phyloP scores from a whole-genome alignment of 345 rosid genomes.

The Aquilaria malaccensis region DNA sequence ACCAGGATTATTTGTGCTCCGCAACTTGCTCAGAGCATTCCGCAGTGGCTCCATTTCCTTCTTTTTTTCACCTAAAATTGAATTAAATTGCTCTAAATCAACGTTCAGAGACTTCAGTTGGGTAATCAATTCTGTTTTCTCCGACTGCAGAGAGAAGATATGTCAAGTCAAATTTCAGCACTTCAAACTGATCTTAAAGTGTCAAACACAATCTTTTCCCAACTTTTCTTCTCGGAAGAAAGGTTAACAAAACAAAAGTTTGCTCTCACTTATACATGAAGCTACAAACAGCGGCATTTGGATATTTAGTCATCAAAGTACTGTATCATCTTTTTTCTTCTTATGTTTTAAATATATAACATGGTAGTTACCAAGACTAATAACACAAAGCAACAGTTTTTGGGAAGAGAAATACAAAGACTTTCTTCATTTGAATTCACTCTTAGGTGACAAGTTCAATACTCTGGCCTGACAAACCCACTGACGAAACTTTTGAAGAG shows the following conservation, averaged over 20 bases:
- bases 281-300: background rate
- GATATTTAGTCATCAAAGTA: background rate
- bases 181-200: too few species aligned
- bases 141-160: conserved; percentile 22
- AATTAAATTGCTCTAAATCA: conserved; percentile 36
- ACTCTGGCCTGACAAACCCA: too few species aligned
- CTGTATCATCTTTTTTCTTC: too few species aligned
- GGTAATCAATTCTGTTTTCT: conserved; percentile 34
- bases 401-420: too few species aligned
- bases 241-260: background rate
- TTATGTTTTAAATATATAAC: too few species aligned
- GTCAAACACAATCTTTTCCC: background rate
- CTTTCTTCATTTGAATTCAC: too few species aligned
- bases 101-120: conserved; percentile 26
- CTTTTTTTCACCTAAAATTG: conserved; percentile 53
- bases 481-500: too few species aligned
- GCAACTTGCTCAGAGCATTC: conserved; percentile 81
- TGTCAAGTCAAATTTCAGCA: background rate
- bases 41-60: conserved; percentile 81
- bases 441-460: too few species aligned
- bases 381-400: too few species aligned
- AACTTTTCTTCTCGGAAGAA: background rate
- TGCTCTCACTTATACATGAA: too few species aligned
- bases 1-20: conserved; percentile 32
- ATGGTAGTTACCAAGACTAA: too few species aligned